Evolutionary conservation across 148 eudicot species (phyloP).

Genomic region (Cornus suecica): DNA sequence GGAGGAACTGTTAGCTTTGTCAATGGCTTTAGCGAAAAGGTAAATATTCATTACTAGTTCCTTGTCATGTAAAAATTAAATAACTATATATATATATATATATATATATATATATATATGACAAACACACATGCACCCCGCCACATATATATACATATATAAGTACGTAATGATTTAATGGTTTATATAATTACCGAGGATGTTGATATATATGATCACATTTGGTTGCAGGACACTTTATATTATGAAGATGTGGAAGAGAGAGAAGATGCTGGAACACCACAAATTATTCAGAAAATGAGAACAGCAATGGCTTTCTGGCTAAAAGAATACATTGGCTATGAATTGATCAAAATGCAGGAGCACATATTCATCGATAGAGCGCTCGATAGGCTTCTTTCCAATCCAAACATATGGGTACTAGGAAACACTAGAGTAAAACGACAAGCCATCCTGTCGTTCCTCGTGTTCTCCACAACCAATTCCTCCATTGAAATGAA

Average conservation of each 20-base stretch:
- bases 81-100: no score
- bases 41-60: not conserved
- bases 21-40: constrained; percentile 41
- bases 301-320: constrained; percentile 27
- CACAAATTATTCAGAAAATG: constrained; percentile 20
- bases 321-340: constrained; percentile 43
- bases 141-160: no score
- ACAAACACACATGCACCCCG: no score
- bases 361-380: not conserved
- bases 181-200: no score
- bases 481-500: not conserved
- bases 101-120: no score
- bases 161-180: no score
- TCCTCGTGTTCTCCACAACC: constrained; percentile 31
- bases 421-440: constrained; percentile 23
- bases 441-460: constrained; percentile 31
- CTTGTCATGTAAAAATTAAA: no score
- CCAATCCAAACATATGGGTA: constrained; percentile 20
- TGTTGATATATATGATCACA: no score
- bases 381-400: constrained; percentile 27
- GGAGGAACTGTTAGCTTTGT: constrained; percentile 11
- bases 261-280: constrained; percentile 21
- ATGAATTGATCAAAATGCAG: constrained; percentile 23
- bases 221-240: constrained; percentile 29
- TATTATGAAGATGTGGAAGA: constrained; percentile 8